phyloP scores from a whole-genome alignment of 2,329 filamentous ascomycete genomes.

The Elsinoe ampelina region DNA sequence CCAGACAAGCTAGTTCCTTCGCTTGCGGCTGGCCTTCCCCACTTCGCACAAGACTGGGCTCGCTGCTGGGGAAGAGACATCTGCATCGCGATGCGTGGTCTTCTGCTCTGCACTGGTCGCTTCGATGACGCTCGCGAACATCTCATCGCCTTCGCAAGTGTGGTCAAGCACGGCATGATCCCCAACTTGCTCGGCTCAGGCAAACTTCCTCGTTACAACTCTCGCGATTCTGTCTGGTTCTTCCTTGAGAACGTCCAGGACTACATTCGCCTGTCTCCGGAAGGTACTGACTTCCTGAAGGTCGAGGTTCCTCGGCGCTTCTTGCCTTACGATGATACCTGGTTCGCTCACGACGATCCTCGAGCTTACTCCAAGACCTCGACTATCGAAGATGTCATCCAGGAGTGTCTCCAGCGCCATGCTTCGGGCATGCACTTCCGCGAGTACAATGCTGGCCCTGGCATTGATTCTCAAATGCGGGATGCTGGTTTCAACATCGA shows the following conservation, averaged over 20 bases:
- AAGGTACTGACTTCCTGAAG: conserved; percentile 64
- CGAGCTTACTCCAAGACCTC: conserved; percentile 79
- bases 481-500: conserved; percentile 86
- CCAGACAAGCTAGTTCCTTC: conserved; percentile 76
- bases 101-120: conserved; percentile 84
- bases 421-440: conserved; percentile 84
- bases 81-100: conserved; percentile 85
- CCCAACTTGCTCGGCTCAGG: conserved; percentile 86
- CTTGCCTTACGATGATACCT: conserved; percentile 89
- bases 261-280: conserved; percentile 71
- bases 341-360: conserved; percentile 72
- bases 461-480: conserved; percentile 87
- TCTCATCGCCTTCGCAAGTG: conserved; percentile 87
- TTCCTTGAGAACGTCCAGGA: conserved; percentile 94
- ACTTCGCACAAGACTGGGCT: conserved; percentile 90
- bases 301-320: conserved; percentile 76
- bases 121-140: conserved; percentile 87
- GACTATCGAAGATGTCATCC: conserved; percentile 78
- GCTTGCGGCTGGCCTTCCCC: conserved; percentile 82
- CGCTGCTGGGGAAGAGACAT: conserved; percentile 96
- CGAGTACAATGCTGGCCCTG: conserved; percentile 84
- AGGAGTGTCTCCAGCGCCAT: conserved; percentile 87
- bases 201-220: conserved; percentile 83
- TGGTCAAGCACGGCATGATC: conserved; percentile 97
- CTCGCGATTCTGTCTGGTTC: conserved; percentile 95